phyloP scores from a whole-genome alignment of 352 stramenopile genomes.

The Plasmopara viticola region DNA sequence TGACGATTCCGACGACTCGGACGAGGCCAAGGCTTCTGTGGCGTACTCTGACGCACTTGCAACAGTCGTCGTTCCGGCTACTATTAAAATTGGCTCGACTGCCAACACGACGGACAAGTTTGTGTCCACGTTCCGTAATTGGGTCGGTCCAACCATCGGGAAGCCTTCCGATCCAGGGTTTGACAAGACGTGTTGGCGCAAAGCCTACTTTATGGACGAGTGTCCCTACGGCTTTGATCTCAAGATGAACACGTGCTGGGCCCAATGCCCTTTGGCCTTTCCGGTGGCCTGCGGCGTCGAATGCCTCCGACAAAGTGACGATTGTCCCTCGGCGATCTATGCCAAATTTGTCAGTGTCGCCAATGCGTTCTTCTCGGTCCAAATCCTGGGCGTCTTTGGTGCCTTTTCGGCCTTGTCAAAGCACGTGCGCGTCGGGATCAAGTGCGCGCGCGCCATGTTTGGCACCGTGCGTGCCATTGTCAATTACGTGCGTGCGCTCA shows the following conservation, averaged over 20 bases:
- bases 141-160: conserved; percentile 22
- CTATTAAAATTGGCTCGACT: conserved; percentile 11
- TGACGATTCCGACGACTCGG: conserved; percentile 6
- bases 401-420: conserved; percentile 10
- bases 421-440: conserved; percentile 17
- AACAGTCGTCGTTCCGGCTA: conserved; percentile 6
- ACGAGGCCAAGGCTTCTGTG: conserved; percentile 3
- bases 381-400: conserved; percentile 29
- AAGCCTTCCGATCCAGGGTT: conserved; percentile 18
- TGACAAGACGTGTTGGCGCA: conserved; percentile 24
- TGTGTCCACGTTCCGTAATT: conserved; percentile 21
- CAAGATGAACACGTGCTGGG: conserved; percentile 38
- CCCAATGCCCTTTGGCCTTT: conserved; percentile 40
- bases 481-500: conserved; percentile 23
- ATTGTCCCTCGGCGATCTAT: conserved; percentile 26
- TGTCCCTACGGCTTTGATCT: conserved; percentile 28
- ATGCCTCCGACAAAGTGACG: conserved; percentile 34
- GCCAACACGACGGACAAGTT: conserved; percentile 21
- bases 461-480: conserved; percentile 26
- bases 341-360: conserved; percentile 30
- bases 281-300: conserved; percentile 46
- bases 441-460: conserved; percentile 22
- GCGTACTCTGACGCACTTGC: conserved; percentile 7
- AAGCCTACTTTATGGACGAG: conserved; percentile 21
- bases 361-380: conserved; percentile 25